phyloP scores from a whole-genome alignment of 2,329 filamentous ascomycete genomes.

The Beauveria pseudobassiana region DNA sequence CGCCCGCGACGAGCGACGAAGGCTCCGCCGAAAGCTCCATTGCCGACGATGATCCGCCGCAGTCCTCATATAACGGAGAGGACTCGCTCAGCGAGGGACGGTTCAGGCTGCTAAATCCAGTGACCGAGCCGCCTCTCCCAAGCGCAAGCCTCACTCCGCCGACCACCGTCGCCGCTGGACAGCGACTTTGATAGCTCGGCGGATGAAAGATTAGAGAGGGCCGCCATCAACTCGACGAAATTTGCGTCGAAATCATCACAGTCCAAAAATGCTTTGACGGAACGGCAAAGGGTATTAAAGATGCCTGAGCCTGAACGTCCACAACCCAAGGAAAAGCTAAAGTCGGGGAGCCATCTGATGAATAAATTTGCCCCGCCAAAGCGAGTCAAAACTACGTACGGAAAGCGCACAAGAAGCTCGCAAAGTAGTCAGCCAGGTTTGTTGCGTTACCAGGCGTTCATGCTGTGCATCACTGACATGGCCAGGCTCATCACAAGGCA shows the following conservation, averaged over 20 bases:
- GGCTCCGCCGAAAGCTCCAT: conserved; percentile 3
- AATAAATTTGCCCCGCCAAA: conserved; percentile 19
- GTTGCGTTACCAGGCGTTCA: background rate
- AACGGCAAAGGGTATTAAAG: background rate
- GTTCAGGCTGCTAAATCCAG: background rate
- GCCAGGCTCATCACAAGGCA: conserved; percentile 5
- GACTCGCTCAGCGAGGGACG: conserved; percentile 9
- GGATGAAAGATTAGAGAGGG: conserved; percentile 20
- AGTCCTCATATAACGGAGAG: conserved; percentile 23
- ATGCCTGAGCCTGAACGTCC: background rate
- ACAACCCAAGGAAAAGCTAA: conserved; percentile 3
- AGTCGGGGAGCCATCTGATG: conserved; percentile 18
- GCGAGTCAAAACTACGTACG: conserved; percentile 20
- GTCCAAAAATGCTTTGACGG: background rate
- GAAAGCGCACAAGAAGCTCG: conserved; percentile 15
- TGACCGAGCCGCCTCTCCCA: background rate
- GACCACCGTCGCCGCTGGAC: background rate
- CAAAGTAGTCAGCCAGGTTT: conserved; percentile 15
- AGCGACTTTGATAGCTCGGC: conserved; percentile 19
- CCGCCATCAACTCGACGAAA: conserved; percentile 26
- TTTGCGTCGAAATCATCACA: conserved; percentile 18
- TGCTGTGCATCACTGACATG: background rate
- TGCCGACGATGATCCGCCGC: conserved; percentile 17
- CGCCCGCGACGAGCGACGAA: conserved; percentile 14
- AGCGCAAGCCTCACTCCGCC: background rate